phyloP scores from a whole-genome alignment of 768 basidiomycete genomes.

The Tricholoma hemisulphureum region DNA sequence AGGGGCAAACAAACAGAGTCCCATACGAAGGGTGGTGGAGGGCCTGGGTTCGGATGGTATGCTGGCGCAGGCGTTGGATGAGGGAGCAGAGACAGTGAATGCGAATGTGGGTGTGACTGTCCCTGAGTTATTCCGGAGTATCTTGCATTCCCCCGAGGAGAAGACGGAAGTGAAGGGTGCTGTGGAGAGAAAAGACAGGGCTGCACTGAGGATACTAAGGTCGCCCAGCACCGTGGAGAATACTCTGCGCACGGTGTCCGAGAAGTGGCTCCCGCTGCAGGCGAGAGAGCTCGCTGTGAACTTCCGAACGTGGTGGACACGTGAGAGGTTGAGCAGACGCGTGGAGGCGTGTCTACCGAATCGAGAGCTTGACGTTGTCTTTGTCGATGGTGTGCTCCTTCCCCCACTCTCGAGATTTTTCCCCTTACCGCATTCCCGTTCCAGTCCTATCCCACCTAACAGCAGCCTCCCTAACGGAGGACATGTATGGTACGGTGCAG shows the following conservation, averaged over 20 bases:
- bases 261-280: neutral
- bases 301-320: conserved; percentile 52
- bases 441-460: conserved; percentile 66
- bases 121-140: neutral
- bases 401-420: neutral
- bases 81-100: conserved; percentile 37
- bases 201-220: neutral
- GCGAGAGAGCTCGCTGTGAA: neutral
- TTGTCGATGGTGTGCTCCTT: conserved; percentile 59
- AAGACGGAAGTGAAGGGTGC: conserved; percentile 17
- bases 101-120: neutral
- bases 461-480: conserved; percentile 74
- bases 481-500: conserved; percentile 81
- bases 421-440: conserved; percentile 2
- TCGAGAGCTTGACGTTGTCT: conserved; percentile 58
- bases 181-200: conserved; percentile 12
- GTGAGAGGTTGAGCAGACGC: conserved; percentile 49
- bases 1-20: conserved; percentile 36
- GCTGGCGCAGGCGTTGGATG: conserved; percentile 49
- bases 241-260: neutral
- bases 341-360: conserved; percentile 59
- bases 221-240: neutral
- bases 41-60: conserved; percentile 62
- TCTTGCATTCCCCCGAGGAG: conserved; percentile 14
- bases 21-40: conserved; percentile 50